Evolutionary conservation across 176 grass and related monocot species (phyloP), one percentile per base, ranked within the genome.

Genomic region (Hordeum marinum): DNA sequence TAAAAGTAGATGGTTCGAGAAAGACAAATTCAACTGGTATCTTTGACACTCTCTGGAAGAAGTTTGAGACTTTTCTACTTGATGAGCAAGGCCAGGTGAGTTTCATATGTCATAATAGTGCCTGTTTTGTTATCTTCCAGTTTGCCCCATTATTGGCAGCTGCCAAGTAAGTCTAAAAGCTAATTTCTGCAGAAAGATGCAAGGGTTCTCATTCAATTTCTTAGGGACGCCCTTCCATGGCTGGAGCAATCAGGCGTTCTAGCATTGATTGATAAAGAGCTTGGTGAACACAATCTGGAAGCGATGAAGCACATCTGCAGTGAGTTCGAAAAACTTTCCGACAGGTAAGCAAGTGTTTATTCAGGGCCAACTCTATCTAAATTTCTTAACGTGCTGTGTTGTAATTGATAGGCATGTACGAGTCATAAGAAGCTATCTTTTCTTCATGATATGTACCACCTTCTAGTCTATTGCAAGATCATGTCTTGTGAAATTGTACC

Each of bases 51-150:
- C 39, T 40, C 48, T 54, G 69, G 76, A 48, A 82, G 37, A 87
- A 90, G 46, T 69, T 88, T 8, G 79, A 91, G 46, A 70, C 27
- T 0, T 91, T 91, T 91, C 72, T 63, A 75, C 68, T 76, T 23
- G 77, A 71, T 7, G 63, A 61, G 39, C 11, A 61, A 72, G 48
- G 18, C 67, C 54, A 84, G 54, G 92, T 91, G 81, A 80, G 73
- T 79, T 26, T 46, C 31, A 23, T 84, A 34, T 6, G 12, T 54
- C 18, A 54, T 15, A 54, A 13, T 40, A 52, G 39, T 14, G 17
- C 41, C 63, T 34, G 4, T 31, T 39, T 24, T 18, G 3, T 69
- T 21, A 54, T 18, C 5, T 7, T 18, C 48, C 48, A 54, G 17
- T 29, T 29, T 34, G 13, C 42, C 45, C 43, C 26, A 7, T 80